Evolutionary conservation across 129 eudicot species (phyloP).

Genomic region (Tagetes erecta): DNA sequence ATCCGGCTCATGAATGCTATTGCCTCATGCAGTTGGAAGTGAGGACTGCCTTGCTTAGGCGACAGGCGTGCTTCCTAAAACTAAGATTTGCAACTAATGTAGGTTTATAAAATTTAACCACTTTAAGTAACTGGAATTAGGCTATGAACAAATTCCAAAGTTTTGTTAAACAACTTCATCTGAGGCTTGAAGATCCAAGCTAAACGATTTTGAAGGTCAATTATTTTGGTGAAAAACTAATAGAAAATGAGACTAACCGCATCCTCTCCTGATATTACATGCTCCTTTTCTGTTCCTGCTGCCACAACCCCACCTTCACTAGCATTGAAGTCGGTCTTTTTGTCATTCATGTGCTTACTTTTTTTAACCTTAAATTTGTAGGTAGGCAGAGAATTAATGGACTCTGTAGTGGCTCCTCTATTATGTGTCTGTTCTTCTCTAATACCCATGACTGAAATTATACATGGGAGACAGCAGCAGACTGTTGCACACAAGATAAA

Average conservation of each 20-base stretch:
- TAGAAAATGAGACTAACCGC: slow-evolving; percentile 54
- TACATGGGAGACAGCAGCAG: slow-evolving; percentile 18
- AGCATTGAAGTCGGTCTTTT: slow-evolving; percentile 36
- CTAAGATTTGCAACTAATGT: neutral
- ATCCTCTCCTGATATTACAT: slow-evolving; percentile 77
- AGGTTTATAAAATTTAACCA: neutral
- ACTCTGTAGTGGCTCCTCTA: slow-evolving; percentile 79
- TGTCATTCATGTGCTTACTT: slow-evolving; percentile 39
- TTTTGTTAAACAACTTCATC: neutral
- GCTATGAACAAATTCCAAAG: neutral
- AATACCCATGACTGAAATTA: slow-evolving; percentile 20
- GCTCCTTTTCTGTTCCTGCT: slow-evolving; percentile 85
- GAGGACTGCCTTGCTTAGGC: too few species aligned
- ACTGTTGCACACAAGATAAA: slow-evolving; percentile 20
- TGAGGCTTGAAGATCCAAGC: neutral
- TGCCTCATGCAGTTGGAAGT: too few species aligned
- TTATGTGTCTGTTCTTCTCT: slow-evolving; percentile 38
- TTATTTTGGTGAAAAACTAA: neutral
- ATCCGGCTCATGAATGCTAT: too few species aligned
- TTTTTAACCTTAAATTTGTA: slow-evolving; percentile 63
- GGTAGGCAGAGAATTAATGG: slow-evolving; percentile 68
- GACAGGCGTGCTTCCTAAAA: too few species aligned
- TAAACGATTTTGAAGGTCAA: neutral
- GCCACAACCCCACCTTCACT: slow-evolving; percentile 75
- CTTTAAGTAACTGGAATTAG: neutral